Evolutionary conservation across 176 grass and related monocot genomes (phyloP).

Genomic region (Avena atlantica): DNA sequence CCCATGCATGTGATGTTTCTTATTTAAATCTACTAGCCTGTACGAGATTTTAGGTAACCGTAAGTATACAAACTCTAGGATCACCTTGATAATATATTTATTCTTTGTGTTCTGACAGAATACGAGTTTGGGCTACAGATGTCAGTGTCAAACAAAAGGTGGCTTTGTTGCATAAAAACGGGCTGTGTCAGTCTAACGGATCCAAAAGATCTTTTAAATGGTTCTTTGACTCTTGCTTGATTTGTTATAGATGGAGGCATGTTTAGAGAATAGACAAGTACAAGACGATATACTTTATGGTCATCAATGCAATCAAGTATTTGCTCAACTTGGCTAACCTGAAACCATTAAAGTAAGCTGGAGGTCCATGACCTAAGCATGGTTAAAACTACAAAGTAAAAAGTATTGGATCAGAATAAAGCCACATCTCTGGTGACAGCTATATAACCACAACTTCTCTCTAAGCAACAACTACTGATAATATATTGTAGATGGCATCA

Average conservation of each 20-base stretch:
- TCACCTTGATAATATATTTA: constrained; percentile 30
- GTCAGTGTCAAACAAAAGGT: constrained; percentile 59
- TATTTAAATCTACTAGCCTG: constrained; percentile 25
- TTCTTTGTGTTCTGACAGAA: constrained; percentile 31
- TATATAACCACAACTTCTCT: constrained; percentile 46
- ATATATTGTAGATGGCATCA: constrained; percentile 36
- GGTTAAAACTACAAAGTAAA: constrained; percentile 49
- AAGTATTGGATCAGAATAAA: constrained; percentile 41
- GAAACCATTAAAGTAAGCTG: constrained; percentile 56
- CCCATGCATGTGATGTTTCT: constrained; percentile 51
- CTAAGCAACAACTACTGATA: constrained; percentile 35
- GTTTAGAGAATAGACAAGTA: constrained; percentile 45
- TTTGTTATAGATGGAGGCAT: constrained; percentile 55
- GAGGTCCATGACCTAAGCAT: constrained; percentile 50
- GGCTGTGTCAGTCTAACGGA: constrained; percentile 42
- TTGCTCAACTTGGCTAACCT: constrained; percentile 57
- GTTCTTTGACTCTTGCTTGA: constrained; percentile 57
- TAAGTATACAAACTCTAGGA: constrained; percentile 26
- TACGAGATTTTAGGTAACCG: constrained; percentile 40
- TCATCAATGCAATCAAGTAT: constrained; percentile 53
- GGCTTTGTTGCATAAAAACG: constrained; percentile 30
- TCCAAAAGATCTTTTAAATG: constrained; percentile 48
- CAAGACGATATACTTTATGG: constrained; percentile 50
- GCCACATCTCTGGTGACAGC: constrained; percentile 45
- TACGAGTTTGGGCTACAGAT: constrained; percentile 31